phyloP scores from a whole-genome alignment of 2,329 filamentous ascomycete species.

The Stachybotrys echinatus region DNA sequence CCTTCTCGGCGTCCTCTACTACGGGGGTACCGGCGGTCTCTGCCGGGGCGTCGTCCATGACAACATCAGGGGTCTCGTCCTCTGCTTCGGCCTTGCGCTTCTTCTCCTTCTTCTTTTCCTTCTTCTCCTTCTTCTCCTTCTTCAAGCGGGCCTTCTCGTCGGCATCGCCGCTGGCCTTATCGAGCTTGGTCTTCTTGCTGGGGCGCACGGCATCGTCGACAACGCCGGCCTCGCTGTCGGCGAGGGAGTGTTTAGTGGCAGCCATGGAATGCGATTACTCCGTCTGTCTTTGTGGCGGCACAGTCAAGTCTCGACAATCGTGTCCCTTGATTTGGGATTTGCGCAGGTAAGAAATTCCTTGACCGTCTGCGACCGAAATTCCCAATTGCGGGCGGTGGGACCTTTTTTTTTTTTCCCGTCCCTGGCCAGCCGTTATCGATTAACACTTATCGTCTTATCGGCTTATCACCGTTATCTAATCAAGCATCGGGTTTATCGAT shows the following conservation, averaged over 20 bases:
- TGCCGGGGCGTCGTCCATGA: constrained; percentile 11
- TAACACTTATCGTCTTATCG: not conserved
- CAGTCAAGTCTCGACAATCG: too few relatives aligned
- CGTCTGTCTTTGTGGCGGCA: too few relatives aligned
- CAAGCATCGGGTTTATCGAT: not conserved
- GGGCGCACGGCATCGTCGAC: constrained; percentile 19
- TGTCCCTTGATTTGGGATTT: too few relatives aligned
- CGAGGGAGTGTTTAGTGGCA: constrained; percentile 33
- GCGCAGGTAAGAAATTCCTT: too few relatives aligned
- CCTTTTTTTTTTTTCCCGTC: not conserved
- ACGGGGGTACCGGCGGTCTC: constrained; percentile 3
- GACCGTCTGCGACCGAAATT: too few relatives aligned
- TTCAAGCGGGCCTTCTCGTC: constrained; percentile 27
- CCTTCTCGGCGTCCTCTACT: constrained; percentile 22
- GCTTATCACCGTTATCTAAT: too few relatives aligned
- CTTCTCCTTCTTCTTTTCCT: constrained; percentile 34
- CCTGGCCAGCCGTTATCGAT: not conserved
- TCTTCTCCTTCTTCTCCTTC: constrained; percentile 35
- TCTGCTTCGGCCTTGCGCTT: constrained; percentile 22
- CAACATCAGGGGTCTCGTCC: constrained; percentile 8
- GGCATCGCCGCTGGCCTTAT: constrained; percentile 18
- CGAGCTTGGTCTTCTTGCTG: constrained; percentile 34
- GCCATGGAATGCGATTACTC: constrained; percentile 25
- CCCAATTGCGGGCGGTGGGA: not conserved
- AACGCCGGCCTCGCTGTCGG: constrained; percentile 24